Conservation (phyloP, 208 protist species). For the Crithidia expoeki region DNA sequence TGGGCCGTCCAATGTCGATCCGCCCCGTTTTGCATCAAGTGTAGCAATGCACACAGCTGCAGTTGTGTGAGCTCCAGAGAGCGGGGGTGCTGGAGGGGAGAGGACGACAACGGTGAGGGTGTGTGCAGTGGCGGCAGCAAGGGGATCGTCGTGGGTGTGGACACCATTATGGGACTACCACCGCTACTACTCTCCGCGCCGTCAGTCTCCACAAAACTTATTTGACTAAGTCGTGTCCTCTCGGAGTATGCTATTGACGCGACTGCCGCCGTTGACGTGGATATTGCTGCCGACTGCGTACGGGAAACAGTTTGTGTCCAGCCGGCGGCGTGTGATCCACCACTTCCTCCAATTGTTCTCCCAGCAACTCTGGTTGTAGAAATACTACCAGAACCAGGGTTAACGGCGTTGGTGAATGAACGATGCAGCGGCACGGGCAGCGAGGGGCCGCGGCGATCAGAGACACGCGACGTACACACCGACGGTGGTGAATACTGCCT, state of each 20-base stretch:
- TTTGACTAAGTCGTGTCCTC: neutral
- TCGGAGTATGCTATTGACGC: neutral
- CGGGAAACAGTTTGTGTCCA: neutral
- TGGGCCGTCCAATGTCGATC: neutral
- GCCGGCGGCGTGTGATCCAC: neutral
- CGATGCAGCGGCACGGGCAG: slow-evolving; percentile 8
- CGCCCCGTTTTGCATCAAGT: neutral
- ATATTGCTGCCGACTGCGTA: neutral
- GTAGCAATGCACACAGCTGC: neutral
- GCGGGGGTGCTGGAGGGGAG: neutral
- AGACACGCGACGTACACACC: neutral
- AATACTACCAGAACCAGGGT: no score
- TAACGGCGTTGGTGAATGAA: neutral
- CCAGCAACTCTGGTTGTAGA: neutral
- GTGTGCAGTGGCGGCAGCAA: slow-evolving; percentile 1
- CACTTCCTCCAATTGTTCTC: neutral
- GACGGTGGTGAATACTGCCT: neutral
- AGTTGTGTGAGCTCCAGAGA: neutral
- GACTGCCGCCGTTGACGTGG: neutral
- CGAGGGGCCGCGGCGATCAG: neutral
- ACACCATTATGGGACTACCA: neutral
- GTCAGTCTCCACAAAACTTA: neutral
- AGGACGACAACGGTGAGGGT: neutral
- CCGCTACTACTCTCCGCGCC: neutral
- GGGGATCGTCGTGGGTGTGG: neutral